These are phyloP conservation scores for Cyclostephanos invisitatus DNA, from an alignment of 108 stramenopile genomes.

Conservation along the genomic window DNA sequence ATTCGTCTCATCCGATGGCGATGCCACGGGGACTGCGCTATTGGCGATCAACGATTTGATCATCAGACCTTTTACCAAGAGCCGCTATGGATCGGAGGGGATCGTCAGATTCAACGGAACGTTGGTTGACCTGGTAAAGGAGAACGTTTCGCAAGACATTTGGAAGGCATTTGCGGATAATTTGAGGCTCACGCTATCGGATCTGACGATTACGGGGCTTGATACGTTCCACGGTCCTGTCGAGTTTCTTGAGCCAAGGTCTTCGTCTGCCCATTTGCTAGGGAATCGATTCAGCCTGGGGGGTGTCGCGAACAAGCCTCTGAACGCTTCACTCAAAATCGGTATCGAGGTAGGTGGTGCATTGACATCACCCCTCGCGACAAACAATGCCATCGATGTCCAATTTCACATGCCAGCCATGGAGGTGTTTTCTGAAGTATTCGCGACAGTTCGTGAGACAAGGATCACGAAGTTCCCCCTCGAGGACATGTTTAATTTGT, in stretches of 20 bases:
- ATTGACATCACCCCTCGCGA: constrained; percentile 35
- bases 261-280: constrained; percentile 31
- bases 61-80: constrained; percentile 55
- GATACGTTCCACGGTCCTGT: constrained; percentile 44
- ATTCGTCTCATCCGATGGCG: constrained; percentile 49
- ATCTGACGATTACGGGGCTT: constrained; percentile 32
- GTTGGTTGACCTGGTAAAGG: constrained; percentile 41
- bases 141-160: constrained; percentile 30
- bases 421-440: constrained; percentile 36
- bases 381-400: constrained; percentile 42
- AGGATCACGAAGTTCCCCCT: constrained; percentile 43
- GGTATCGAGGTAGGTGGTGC: constrained; percentile 30
- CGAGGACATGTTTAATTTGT: constrained; percentile 27
- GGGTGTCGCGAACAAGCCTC: constrained; percentile 23
- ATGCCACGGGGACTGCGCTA: constrained; percentile 47
- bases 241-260: constrained; percentile 39
- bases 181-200: constrained; percentile 31
- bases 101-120: constrained; percentile 35
- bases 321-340: constrained; percentile 30
- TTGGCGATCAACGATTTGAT: constrained; percentile 65
- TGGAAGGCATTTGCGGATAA: constrained; percentile 49
- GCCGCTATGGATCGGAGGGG: constrained; percentile 64
- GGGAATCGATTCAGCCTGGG: constrained; percentile 43
- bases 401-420: constrained; percentile 31
- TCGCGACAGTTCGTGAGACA: constrained; percentile 37